Base-by-base conservation (phyloP, 2,329 filamentous ascomycete genomes). In the Graphium sp. region DNA sequence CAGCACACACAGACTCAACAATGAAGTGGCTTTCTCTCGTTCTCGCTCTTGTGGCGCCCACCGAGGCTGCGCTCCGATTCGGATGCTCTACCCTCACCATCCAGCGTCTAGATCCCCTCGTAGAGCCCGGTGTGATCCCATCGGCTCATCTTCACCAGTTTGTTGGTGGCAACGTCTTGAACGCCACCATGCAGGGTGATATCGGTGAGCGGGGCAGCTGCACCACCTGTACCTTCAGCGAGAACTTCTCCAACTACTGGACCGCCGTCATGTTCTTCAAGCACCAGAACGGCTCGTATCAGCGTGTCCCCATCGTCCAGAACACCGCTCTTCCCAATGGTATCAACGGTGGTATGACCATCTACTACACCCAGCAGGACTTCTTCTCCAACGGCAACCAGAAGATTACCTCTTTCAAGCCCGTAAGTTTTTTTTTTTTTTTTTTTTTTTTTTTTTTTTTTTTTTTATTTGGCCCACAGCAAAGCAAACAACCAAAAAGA, bases 111-210 rank as follows among this genome's bases (percentile, higher is more conserved):
- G 52, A 55, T 22, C 52, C 52, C 4, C 37, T 55, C 10, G 52
- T 55, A 30, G 51, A 53, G 20, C 52, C 52, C 5, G 68, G 66
- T 3, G 33, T 34, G 4, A 55, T 62, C 17, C 62, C 67, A 4
- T 59, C 66, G 5, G 46, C 49, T 14, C 69, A 74, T 51, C 55
- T 70, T 8, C 70, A 74, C 41, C 66, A 64, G 25, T 62, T 74
- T 34, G 59, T 66, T 31, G 68, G 72, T 39, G 57, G 56, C 5
- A 29, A 60, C 36, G 53, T 55, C 5, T 60, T 60, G 46, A 59
- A 59, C 32, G 44, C 48, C 2, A 47, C 54, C 3, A 60, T 60
- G 56, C 41, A 46, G 11, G 34, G 37, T 5, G 34, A 40, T n/a
- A 32, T 41, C 9, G 32, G 27, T 7, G 32, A 34, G 11, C 26